Evolutionary conservation across 345 rosid species (phyloP).

Genomic region (Hypericum androsaemum): DNA sequence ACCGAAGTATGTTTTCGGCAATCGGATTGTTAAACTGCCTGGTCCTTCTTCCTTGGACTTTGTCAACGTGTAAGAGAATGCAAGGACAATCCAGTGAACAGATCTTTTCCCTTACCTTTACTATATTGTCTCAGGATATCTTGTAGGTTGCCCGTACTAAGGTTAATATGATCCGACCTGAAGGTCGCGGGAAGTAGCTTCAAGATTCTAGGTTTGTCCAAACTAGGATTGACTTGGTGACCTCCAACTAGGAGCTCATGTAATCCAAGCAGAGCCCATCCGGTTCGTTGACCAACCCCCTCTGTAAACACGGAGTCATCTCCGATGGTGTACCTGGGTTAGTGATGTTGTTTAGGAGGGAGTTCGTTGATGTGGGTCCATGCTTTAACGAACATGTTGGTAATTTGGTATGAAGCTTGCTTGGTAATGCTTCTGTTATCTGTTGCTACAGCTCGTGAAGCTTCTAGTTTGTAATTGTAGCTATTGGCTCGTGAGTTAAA

Average conservation of each 20-base stretch:
- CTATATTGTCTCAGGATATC: constrained; percentile 3
- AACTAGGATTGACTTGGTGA: too few relatives aligned
- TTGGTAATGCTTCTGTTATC: too few relatives aligned
- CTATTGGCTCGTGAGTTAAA: too few relatives aligned
- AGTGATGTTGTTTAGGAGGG: neutral
- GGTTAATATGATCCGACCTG: neutral
- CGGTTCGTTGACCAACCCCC: constrained; percentile 1
- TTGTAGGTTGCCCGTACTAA: constrained; percentile 6
- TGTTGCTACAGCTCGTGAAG: too few relatives aligned
- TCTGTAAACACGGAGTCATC: constrained; percentile 10
- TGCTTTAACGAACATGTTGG: constrained; percentile 8
- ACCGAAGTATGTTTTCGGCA: too few relatives aligned
- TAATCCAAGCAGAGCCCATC: constrained; percentile 4
- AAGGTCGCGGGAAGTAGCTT: neutral
- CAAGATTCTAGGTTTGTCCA: constrained; percentile 1
- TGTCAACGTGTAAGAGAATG: too few relatives aligned
- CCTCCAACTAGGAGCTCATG: neutral
- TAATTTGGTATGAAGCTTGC: too few relatives aligned
- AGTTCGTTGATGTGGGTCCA: constrained; percentile 11
- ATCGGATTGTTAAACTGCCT: too few relatives aligned
- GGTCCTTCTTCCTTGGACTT: too few relatives aligned
- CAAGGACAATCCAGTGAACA: too few relatives aligned
- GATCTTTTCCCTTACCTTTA: neutral
- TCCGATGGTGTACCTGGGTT: neutral
- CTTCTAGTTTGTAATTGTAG: too few relatives aligned